These are phyloP conservation scores for Miscanthus lutarioriparius DNA, from an alignment of 176 grass and related monocot species.

Conservation along the genomic window DNA sequence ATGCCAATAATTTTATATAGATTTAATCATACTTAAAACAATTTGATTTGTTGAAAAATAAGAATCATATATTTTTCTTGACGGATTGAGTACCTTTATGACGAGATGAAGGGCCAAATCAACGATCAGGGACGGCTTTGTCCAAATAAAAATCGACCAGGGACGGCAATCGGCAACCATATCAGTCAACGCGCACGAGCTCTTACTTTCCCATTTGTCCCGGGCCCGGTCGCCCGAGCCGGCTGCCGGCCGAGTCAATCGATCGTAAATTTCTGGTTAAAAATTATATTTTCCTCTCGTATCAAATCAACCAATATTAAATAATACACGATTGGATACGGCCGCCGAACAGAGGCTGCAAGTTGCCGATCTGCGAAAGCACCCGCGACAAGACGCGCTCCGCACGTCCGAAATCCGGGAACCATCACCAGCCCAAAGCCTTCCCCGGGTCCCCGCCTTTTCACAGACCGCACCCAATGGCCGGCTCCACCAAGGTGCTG, in stretches of 20 bases:
- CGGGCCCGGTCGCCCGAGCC: not conserved
- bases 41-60: too few species aligned
- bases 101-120: not conserved
- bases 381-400: not conserved
- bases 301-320: too few species aligned
- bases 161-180: not conserved
- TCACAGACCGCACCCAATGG: conserved; percentile 43
- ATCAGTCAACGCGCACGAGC: not conserved
- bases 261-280: too few species aligned
- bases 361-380: not conserved
- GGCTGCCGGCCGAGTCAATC: not conserved
- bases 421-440: not conserved
- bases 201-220: not conserved
- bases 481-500: conserved; percentile 46
- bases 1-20: too few species aligned
- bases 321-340: too few species aligned
- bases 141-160: not conserved
- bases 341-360: too few species aligned
- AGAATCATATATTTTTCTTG: too few species aligned
- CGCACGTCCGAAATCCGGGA: not conserved
- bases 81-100: too few species aligned
- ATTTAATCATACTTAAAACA: too few species aligned
- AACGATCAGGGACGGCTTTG: not conserved
- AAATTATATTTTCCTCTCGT: too few species aligned
- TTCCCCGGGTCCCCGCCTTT: too few species aligned